Percentiles rank a stretch among this genome's conserved stretches.
Conservation (phyloP, 305 asterid species). For the Solanum hybrid region DNA sequence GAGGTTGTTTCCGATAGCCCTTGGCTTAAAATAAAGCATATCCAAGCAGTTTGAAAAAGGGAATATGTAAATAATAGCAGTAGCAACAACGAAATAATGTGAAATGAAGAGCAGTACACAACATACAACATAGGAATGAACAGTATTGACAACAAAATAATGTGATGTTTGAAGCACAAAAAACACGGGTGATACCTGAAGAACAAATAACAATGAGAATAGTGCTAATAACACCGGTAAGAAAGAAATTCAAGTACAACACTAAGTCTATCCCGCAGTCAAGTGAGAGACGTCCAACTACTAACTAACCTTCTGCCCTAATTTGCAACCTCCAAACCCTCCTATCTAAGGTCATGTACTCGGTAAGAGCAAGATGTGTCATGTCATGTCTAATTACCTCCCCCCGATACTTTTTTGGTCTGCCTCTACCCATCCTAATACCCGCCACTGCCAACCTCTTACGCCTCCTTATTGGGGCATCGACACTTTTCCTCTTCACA, state of each 20-base stretch:
- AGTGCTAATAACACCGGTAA: not conserved
- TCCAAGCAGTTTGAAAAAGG: not conserved
- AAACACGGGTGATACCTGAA: not conserved
- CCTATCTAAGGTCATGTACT: not conserved
- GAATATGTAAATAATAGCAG: not conserved
- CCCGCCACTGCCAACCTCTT: not conserved
- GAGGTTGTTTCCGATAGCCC: not conserved
- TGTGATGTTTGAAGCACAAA: not conserved
- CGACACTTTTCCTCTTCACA: not conserved
- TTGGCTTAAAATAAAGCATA: not conserved
- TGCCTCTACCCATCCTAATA: not conserved
- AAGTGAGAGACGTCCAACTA: too few relatives aligned
- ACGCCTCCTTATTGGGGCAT: not conserved
- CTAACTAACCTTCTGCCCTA: not conserved
- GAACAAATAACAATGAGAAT: not conserved
- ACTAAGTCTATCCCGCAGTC: not conserved
- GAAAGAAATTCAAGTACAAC: not conserved
- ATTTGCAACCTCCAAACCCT: not conserved
- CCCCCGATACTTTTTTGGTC: not conserved
- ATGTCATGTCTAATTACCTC: not conserved
- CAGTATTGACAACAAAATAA: not conserved
- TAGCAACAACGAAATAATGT: not conserved
- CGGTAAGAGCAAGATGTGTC: not conserved
- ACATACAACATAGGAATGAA: not conserved
- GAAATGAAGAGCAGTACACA: not conserved